These are phyloP conservation scores for Polytrichum formosum DNA, from an alignment of 225 moss, liverwort and hornwort species.

Conservation along the genomic window DNA sequence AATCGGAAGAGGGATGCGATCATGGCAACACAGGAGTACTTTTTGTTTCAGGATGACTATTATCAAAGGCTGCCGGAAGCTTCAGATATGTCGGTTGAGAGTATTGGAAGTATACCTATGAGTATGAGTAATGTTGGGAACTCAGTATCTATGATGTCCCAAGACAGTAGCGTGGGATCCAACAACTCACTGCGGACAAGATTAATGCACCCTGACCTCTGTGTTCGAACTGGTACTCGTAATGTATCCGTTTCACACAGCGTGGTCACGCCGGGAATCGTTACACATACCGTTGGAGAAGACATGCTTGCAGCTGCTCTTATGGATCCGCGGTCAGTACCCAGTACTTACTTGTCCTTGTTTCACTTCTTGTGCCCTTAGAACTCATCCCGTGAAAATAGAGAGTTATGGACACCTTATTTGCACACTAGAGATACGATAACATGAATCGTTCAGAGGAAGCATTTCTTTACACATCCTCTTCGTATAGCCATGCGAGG, in stretches of 20 bases:
- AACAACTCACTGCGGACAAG: constrained; percentile 76
- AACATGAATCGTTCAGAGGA: too few species aligned
- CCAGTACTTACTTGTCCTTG: not conserved
- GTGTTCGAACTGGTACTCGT: constrained; percentile 55
- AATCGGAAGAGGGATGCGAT: constrained; percentile 46
- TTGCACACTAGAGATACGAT: too few species aligned
- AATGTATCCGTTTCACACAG: constrained; percentile 66
- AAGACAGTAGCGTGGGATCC: constrained; percentile 92
- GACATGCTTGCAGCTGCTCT: constrained; percentile 83
- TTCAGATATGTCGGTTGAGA: constrained; percentile 96
- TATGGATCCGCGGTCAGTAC: constrained; percentile 68
- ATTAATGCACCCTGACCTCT: constrained; percentile 90
- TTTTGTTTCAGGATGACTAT: constrained; percentile 85
- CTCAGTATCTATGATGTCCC: constrained; percentile 78
- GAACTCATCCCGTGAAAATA: too few species aligned
- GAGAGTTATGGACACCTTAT: too few species aligned
- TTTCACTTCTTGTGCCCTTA: not conserved
- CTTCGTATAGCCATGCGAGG: too few species aligned
- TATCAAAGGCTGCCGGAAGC: constrained; percentile 86
- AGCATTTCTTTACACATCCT: too few species aligned
- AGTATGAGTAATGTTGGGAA: constrained; percentile 79
- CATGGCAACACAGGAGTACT: constrained; percentile 85
- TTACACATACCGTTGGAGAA: constrained; percentile 66
- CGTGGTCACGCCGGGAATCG: constrained; percentile 69
- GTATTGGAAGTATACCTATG: constrained; percentile 82